A percentile compares a stretch with the other conserved stretches of the same genome.
phyloP scores from a whole-genome alignment of 2,329 filamentous ascomycete species.

The Verticillium tricorpus region DNA sequence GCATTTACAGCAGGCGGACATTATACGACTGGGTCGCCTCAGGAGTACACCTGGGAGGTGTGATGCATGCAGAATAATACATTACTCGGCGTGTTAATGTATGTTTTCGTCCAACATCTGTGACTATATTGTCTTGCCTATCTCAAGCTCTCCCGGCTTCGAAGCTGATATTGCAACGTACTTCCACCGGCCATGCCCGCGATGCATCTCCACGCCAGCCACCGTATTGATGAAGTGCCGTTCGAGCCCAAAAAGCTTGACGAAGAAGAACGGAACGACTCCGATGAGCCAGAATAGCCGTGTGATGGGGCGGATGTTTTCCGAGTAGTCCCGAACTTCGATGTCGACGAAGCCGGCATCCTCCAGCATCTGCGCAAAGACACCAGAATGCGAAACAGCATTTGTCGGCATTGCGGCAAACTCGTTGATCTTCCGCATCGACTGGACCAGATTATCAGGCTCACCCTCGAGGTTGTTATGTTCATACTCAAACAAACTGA shows the following conservation, averaged over 20 bases:
- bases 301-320: constrained; percentile 43
- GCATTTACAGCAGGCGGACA: too few relatives aligned
- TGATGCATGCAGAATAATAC: too few relatives aligned
- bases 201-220: constrained; percentile 26
- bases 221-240: constrained; percentile 38
- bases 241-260: constrained; percentile 38
- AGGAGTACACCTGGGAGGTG: too few relatives aligned
- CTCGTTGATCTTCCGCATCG: constrained; percentile 33
- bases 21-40: too few relatives aligned
- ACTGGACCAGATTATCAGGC: constrained; percentile 20
- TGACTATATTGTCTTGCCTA: too few relatives aligned
- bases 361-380: constrained; percentile 34
- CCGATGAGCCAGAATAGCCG: constrained; percentile 41
- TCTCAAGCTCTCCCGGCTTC: constrained; percentile 24
- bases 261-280: constrained; percentile 39
- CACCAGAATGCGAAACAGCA: constrained; percentile 29
- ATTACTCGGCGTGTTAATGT: too few relatives aligned
- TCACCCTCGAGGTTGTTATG: constrained; percentile 17
- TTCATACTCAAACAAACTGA: constrained; percentile 44
- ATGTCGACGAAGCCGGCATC: constrained; percentile 41
- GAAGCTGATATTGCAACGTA: constrained; percentile 30
- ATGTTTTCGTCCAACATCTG: too few relatives aligned
- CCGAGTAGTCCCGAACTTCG: constrained; percentile 35
- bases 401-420: constrained; percentile 42
- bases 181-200: constrained; percentile 25